Conservation (phyloP, 164 flowering plant genomes). For the Macadamia tetraphylla region DNA sequence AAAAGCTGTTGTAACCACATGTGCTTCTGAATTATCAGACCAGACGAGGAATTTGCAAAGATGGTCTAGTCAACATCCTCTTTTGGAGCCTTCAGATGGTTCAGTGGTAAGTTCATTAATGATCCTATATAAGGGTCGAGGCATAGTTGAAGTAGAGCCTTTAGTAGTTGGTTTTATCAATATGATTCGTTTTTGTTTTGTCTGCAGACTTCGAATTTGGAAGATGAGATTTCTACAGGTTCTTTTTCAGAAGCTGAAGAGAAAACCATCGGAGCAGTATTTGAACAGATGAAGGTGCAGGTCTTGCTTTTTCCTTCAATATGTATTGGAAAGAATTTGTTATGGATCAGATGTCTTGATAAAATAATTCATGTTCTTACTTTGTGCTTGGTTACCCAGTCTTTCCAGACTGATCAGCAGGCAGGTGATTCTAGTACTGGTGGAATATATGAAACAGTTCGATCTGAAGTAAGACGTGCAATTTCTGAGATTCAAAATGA, state of each 20-base stretch:
- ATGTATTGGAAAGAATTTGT: not conserved
- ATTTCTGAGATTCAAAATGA: conserved; percentile 56
- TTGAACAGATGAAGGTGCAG: conserved; percentile 47
- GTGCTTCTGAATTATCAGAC: conserved; percentile 17
- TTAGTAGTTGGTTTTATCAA: not conserved
- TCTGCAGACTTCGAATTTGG: conserved; percentile 29
- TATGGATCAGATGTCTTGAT: conserved; percentile 3
- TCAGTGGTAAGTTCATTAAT: conserved; percentile 18
- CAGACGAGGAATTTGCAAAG: conserved; percentile 11
- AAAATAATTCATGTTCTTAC: not conserved
- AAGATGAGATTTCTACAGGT: conserved; percentile 41
- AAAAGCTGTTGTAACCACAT: conserved; percentile 16
- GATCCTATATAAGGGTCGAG: conserved; percentile 1
- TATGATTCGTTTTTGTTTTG: conserved; percentile 20
- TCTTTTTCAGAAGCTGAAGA: conserved; percentile 68
- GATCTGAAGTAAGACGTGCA: conserved; percentile 62
- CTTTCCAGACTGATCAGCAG: conserved; percentile 27
- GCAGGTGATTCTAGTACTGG: conserved; percentile 18
- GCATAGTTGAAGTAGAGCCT: not conserved
- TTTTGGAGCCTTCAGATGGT: conserved; percentile 25
- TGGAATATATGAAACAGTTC: conserved; percentile 54
- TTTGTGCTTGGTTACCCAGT: conserved; percentile 16
- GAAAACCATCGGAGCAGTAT: conserved; percentile 51
- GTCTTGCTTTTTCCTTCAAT: not conserved
- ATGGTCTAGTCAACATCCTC: conserved; percentile 34